A percentile compares a stretch with the other conserved stretches of the same genome.
Conservation (phyloP, 805 yeast genomes). For the Saccharomycopsis amapae region DNA sequence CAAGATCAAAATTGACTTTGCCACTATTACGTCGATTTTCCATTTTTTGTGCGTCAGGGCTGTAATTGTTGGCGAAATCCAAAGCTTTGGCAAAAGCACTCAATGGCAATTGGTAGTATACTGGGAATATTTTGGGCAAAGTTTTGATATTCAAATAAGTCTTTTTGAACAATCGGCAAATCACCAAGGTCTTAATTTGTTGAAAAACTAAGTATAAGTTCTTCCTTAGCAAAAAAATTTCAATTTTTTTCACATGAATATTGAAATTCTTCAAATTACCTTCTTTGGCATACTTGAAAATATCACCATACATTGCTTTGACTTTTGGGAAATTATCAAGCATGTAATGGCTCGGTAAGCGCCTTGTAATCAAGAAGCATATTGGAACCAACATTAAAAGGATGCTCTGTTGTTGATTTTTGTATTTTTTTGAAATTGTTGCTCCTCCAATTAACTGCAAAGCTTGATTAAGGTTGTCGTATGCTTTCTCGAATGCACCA, state of each 20-base stretch:
- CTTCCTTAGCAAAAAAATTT: conserved; percentile 45
- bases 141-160: conserved; percentile 29
- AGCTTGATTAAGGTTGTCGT: conserved; percentile 46
- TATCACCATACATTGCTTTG: conserved; percentile 35
- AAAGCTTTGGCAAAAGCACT: conserved; percentile 39
- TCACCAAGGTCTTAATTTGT: conserved; percentile 42
- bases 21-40: conserved; percentile 13
- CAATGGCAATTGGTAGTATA: conserved; percentile 27
- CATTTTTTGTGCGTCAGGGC: not conserved
- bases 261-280: conserved; percentile 58
- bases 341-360: conserved; percentile 37
- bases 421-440: not conserved
- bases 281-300: conserved; percentile 39
- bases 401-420: conserved; percentile 30
- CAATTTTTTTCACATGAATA: conserved; percentile 35
- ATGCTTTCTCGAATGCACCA: conserved; percentile 47
- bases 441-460: conserved; percentile 11
- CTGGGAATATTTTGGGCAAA: conserved; percentile 12
- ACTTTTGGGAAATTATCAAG: conserved; percentile 34
- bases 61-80: conserved; percentile 25
- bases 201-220: conserved; percentile 56
- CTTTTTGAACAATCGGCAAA: conserved; percentile 43
- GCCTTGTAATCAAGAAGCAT: conserved; percentile 41
- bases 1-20: conserved; percentile 28
- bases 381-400: conserved; percentile 59